Conservation (phyloP, 2,329 filamentous ascomycete genomes). For the Cladosporium sp. region DNA sequence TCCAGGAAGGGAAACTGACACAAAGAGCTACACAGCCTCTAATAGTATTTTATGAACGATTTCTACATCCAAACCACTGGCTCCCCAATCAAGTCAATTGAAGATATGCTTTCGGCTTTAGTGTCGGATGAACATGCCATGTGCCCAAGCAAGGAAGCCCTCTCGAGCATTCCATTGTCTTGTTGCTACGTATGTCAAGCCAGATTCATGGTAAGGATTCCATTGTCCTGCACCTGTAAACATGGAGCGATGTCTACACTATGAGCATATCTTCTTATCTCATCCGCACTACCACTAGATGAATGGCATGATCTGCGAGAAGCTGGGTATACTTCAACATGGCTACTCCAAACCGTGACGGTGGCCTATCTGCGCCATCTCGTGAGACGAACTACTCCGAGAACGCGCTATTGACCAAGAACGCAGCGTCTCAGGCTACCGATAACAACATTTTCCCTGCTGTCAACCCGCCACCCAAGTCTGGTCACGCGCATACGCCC, state of each 20-base stretch:
- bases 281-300: neutral
- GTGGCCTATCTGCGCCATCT: neutral
- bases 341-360: neutral
- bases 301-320: neutral
- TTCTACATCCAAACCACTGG: neutral
- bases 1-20: neutral
- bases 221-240: constrained; percentile 4
- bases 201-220: neutral
- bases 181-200: constrained; percentile 3
- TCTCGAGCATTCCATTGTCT: constrained; percentile 12
- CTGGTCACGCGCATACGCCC: neutral
- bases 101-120: neutral
- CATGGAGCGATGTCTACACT: neutral
- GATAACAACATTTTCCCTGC: neutral
- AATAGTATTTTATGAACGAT: constrained; percentile 2
- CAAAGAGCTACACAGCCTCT: constrained; percentile 13
- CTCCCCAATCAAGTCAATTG: neutral
- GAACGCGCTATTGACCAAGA: neutral
- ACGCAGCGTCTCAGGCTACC: neutral
- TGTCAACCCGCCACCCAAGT: constrained; percentile 1
- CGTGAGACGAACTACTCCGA: neutral
- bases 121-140: neutral
- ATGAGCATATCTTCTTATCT: neutral
- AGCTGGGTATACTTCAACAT: neutral
- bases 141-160: neutral